Conservation (phyloP, 768 basidiomycete species). For the Pleurotus cornucopiae region DNA sequence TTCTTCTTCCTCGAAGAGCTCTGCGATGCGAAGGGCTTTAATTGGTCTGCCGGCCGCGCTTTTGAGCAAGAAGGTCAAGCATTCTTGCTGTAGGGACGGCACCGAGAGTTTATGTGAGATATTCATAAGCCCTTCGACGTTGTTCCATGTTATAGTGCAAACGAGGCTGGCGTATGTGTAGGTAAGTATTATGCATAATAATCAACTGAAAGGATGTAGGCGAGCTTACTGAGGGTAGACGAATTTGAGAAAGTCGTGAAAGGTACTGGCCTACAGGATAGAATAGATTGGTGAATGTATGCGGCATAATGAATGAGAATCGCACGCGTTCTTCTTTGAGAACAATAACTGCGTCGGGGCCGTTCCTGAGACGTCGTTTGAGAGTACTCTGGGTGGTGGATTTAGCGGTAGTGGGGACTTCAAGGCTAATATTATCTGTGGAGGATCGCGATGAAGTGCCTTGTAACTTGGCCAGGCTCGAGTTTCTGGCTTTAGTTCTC, state of each 20-base stretch:
- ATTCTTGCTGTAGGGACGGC: conserved; percentile 75
- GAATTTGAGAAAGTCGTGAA: conserved; percentile 92
- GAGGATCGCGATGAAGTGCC: not conserved
- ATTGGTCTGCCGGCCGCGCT: conserved; percentile 92
- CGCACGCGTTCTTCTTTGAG: conserved; percentile 84
- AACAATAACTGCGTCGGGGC: conserved; percentile 80
- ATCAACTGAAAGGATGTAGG: not conserved
- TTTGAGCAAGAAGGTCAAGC: conserved; percentile 82
- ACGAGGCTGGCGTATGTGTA: conserved; percentile 50
- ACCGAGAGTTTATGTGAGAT: conserved; percentile 88
- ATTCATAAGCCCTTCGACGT: conserved; percentile 88
- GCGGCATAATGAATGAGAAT: not conserved
- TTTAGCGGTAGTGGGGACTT: conserved; percentile 6
- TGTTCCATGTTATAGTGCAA: conserved; percentile 94
- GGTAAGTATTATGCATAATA: conserved; percentile 2
- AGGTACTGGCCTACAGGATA: conserved; percentile 59
- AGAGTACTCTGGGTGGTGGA: conserved; percentile 32
- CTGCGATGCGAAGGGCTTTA: conserved; percentile 89
- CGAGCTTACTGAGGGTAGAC: conserved; percentile 83
- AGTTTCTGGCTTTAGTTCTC: conserved; percentile 36
- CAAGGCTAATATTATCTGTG: conserved; percentile 17
- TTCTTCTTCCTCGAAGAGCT: conserved; percentile 86
- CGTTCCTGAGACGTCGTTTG: conserved; percentile 37
- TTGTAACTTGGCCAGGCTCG: conserved; percentile 61
- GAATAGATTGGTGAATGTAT: not conserved